phyloP scores from a whole-genome alignment of 768 basidiomycete genomes.

The Dictyophora rubrovolvata region DNA sequence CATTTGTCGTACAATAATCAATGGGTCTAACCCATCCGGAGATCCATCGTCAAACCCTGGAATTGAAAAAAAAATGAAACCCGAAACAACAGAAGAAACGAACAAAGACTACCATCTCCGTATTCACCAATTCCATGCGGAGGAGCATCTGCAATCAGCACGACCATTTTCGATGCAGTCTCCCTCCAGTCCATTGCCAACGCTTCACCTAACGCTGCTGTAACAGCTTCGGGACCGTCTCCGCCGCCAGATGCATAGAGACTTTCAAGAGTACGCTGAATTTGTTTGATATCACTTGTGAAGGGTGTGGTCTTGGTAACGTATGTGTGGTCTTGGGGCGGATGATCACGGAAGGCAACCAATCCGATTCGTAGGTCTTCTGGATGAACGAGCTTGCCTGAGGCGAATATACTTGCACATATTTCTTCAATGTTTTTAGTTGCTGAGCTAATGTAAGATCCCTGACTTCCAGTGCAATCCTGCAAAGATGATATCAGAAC shows the following conservation, averaged over 20 bases:
- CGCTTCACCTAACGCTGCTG: slow-evolving; percentile 81
- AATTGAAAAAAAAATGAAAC: not conserved
- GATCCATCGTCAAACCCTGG: slow-evolving; percentile 89
- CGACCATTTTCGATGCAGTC: slow-evolving; percentile 87
- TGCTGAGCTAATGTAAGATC: slow-evolving; percentile 84
- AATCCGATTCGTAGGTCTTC: slow-evolving; percentile 91
- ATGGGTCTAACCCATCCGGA: slow-evolving; percentile 87
- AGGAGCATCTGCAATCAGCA: slow-evolving; percentile 94
- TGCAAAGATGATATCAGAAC: slow-evolving; percentile 26
- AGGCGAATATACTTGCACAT: slow-evolving; percentile 89
- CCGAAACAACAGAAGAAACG: not conserved
- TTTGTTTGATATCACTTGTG: slow-evolving; percentile 80
- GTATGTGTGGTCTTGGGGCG: slow-evolving; percentile 94
- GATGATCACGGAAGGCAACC: slow-evolving; percentile 93
- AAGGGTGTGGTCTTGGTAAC: slow-evolving; percentile 91
- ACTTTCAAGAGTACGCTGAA: slow-evolving; percentile 72
- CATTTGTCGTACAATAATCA: slow-evolving; percentile 82
- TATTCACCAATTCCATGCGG: slow-evolving; percentile 97
- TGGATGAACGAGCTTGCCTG: slow-evolving; percentile 74
- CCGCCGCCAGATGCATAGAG: slow-evolving; percentile 87
- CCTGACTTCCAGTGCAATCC: slow-evolving; percentile 90
- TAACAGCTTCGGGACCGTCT: slow-evolving; percentile 95
- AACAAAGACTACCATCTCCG: slow-evolving; percentile 65
- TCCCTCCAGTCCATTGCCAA: slow-evolving; percentile 86
- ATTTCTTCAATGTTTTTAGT: slow-evolving; percentile 96